Evolutionary conservation across 2,329 filamentous ascomycete species (phyloP), one percentile per base, ranked within the genome.

Genomic region (Celoporthe dispersa): DNA sequence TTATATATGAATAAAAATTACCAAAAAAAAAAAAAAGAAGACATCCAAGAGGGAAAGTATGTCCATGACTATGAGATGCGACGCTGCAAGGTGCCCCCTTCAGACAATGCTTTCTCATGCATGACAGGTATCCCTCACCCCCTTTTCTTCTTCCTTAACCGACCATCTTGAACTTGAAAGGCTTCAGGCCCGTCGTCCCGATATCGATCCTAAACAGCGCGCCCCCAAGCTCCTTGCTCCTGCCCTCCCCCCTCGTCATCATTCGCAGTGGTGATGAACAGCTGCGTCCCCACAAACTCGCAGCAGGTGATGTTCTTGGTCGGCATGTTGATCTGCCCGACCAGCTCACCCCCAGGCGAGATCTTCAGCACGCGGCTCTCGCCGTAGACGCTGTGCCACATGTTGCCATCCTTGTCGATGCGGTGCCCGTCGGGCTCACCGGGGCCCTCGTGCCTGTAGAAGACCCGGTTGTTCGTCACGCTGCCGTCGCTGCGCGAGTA

Each of bases 331-430:
- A 98, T 85, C 81, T 94, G 88, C 8, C 92, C 94, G 6, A 94
- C 84, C 39, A 97, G 81, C 75, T 90, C 83, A 2, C 93, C 94
- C 65, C 86, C 80, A 5, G 90, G 88, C 63, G 87, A 88, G 76
- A 97, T 91, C 78, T 92, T 89, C 73, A 97, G 82, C 33, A 97
- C 92, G 71, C 89, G 87, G 70, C 87, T 84, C 72, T 91, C 92
- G 67, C 94, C 94, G 77, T 93, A 96, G n/a, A 96, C 85, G 9
- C 93, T 92, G 72, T 92, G 90, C 94, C 95, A 98, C 76, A 97
- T 85, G 81, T 92, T 91, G n/a, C 94, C 94, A 68, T 97, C 89
- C 59, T 86, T 87, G 77, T 98, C 94, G 76, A 97, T 87, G 72
- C 91, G 90, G 81, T 95, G 94, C 2, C 94, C 94, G 80, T 98